Evolutionary conservation across 768 basidiomycete species (phyloP).

Genomic region (Amanita phalloides): DNA sequence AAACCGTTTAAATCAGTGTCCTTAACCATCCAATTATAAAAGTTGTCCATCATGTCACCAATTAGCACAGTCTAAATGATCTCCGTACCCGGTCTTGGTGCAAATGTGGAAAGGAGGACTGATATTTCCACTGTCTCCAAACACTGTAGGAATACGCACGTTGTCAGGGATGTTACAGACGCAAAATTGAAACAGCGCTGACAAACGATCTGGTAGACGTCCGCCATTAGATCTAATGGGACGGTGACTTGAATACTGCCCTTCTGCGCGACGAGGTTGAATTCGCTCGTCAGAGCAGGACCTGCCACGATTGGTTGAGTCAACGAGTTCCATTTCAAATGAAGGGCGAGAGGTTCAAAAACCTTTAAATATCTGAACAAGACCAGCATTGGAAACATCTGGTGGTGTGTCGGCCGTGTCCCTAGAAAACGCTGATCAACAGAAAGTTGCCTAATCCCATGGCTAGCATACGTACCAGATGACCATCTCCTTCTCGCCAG

Average conservation of each 20-base stretch:
- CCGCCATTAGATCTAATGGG: neutral
- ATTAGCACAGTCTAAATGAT: neutral
- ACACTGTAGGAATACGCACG: neutral
- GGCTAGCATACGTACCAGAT: too few species aligned
- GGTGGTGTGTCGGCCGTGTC: neutral
- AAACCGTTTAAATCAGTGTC: too few species aligned
- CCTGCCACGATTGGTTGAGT: neutral
- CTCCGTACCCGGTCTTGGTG: neutral
- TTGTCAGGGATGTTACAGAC: neutral
- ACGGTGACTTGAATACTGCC: neutral
- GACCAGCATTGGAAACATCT: neutral
- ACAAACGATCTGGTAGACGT: neutral
- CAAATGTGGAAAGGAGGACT: neutral
- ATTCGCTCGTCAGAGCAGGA: neutral
- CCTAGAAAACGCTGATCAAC: too few species aligned
- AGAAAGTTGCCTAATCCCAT: too few species aligned
- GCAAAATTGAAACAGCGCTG: neutral
- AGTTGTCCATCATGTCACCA: neutral
- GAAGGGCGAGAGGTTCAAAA: too few species aligned
- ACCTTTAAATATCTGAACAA: neutral
- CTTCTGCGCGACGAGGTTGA: neutral
- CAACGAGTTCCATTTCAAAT: neutral
- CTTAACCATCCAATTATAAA: too few species aligned
- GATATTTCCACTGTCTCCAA: neutral
- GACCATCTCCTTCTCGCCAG: too few species aligned